A percentile compares a stretch with the other conserved stretches of the same genome.
Evolutionary conservation across 305 asterid genomes (phyloP).

Genomic region (Ruellia speciosa): DNA sequence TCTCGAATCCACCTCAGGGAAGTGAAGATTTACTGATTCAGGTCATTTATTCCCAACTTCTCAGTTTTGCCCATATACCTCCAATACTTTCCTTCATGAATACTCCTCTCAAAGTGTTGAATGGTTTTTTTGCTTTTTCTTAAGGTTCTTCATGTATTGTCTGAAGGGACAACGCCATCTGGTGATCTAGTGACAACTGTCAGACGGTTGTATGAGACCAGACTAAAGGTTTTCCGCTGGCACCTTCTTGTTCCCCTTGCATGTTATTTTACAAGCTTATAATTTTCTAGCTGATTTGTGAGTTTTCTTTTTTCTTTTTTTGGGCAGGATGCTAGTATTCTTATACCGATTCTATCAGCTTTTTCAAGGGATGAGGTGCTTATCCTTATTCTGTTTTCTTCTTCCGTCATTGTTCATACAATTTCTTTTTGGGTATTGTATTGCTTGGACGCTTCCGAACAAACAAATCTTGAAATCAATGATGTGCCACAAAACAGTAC

Average conservation of each 20-base stretch:
- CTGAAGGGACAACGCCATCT: slow-evolving; percentile 78
- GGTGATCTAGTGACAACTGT: slow-evolving; percentile 70
- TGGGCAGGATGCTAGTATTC: slow-evolving; percentile 94
- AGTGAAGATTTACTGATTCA: slow-evolving; percentile 79
- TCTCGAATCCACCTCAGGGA: slow-evolving; percentile 88
- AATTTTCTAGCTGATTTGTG: slow-evolving; percentile 18
- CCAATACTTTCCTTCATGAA: slow-evolving; percentile 20
- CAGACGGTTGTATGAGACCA: slow-evolving; percentile 72
- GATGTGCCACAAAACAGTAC: slow-evolving; percentile 3
- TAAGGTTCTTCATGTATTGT: slow-evolving; percentile 74
- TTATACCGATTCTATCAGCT: slow-evolving; percentile 79
- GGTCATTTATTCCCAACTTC: slow-evolving; percentile 36
- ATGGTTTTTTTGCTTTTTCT: slow-evolving; percentile 22
- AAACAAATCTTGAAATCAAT: slow-evolving; percentile 8
- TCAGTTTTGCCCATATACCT: slow-evolving; percentile 6
- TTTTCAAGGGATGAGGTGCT: slow-evolving; percentile 86
- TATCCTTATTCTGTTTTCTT: slow-evolving; percentile 19
- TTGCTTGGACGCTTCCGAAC: slow-evolving; percentile 9
- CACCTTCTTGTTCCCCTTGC: background rate
- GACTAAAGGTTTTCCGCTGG: slow-evolving; percentile 54
- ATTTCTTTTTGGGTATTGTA: slow-evolving; percentile 7
- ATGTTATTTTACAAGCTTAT: slow-evolving; percentile 13
- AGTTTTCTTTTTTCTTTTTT: slow-evolving; percentile 29
- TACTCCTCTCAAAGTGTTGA: slow-evolving; percentile 23
- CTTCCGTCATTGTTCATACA: slow-evolving; percentile 8